phyloP scores from a whole-genome alignment of 371 early-diverging fungal species.

The Neoconidiobolus thromboides region DNA sequence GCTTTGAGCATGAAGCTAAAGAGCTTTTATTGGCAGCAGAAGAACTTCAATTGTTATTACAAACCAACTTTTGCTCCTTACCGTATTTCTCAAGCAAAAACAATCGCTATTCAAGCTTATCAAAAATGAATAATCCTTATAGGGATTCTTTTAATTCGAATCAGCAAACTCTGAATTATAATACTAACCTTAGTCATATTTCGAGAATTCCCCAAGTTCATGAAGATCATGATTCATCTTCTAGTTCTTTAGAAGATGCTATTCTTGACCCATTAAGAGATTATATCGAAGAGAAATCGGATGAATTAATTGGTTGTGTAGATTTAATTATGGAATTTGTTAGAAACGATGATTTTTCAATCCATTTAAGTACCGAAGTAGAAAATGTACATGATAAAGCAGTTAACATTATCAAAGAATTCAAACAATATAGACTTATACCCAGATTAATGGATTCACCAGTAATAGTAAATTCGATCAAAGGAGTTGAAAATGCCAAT shows the following conservation, averaged over 20 bases:
- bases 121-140: not conserved
- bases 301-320: not conserved
- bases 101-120: not conserved
- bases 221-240: not conserved
- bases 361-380: not conserved
- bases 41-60: not conserved
- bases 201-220: not conserved
- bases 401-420: not conserved
- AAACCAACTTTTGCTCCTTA: slow-evolving; percentile 5
- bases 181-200: not conserved
- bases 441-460: not conserved
- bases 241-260: not conserved
- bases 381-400: not conserved
- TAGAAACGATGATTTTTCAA: not conserved
- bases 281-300: slow-evolving; percentile 1
- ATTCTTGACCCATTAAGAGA: not conserved
- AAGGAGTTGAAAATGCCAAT: not conserved
- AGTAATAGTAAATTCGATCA: not conserved
- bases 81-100: not conserved
- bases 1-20: not conserved
- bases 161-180: not conserved
- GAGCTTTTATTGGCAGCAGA: not conserved
- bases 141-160: not conserved
- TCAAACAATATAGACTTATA: not conserved
- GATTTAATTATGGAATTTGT: not conserved